A percentile compares a stretch with the other conserved stretches of the same genome.
These are phyloP conservation scores for Cystobasidium onofrii DNA, from an alignment of 768 basidiomycete species.

Conservation along the genomic window DNA sequence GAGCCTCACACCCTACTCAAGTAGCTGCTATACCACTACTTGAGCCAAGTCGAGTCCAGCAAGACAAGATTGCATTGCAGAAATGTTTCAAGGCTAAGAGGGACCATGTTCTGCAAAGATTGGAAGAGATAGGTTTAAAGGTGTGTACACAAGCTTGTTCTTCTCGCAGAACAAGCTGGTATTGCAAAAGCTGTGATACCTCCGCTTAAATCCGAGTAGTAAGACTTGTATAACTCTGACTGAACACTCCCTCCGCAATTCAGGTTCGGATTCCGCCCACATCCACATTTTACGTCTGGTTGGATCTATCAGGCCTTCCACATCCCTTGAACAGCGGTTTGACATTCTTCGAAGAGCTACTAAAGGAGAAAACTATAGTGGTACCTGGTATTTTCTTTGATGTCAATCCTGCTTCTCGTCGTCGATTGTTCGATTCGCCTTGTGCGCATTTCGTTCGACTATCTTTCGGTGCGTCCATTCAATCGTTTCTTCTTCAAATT, in stretches of 20 bases:
- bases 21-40: conserved; percentile 78
- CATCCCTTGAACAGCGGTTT: conserved; percentile 79
- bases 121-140: conserved; percentile 66
- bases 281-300: conserved; percentile 80
- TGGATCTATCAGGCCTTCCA: conserved; percentile 60
- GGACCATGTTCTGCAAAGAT: conserved; percentile 75
- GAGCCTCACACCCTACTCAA: conserved; percentile 59
- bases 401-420: neutral
- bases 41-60: conserved; percentile 58
- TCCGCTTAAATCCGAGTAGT: no score
- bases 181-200: no score
- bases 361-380: conserved; percentile 52
- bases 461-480: conserved; percentile 46
- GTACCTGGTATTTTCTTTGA: conserved; percentile 60
- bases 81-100: conserved; percentile 81
- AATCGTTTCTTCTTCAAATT: no score
- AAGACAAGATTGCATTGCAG: conserved; percentile 56
- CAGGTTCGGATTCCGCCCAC: conserved; percentile 25
- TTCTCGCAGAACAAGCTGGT: no score
- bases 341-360: conserved; percentile 61
- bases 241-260: no score
- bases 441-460: conserved; percentile 84
- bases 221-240: no score
- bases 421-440: conserved; percentile 45
- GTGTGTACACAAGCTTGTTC: conserved; percentile 54